These are phyloP conservation scores for Plectosphaerella plurivora DNA, from an alignment of 2,329 filamentous ascomycete genomes.

Conservation along the genomic window DNA sequence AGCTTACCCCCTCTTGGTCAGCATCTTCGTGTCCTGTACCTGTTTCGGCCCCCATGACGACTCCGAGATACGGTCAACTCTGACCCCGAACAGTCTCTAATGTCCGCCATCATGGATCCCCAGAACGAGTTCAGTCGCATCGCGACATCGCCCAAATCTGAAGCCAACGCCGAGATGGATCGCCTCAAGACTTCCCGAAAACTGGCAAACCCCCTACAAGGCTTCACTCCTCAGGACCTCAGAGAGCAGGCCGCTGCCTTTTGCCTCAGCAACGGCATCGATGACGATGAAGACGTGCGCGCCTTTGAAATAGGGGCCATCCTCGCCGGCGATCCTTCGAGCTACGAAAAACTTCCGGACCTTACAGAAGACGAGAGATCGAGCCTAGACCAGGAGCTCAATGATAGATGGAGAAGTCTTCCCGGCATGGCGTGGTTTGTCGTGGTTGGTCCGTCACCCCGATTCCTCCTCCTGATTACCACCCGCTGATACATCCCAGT, in stretches of 20 bases:
- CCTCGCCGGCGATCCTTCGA: conserved; percentile 47
- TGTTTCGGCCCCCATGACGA: no score
- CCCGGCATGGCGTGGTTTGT: conserved; percentile 61
- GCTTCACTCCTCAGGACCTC: conserved; percentile 40
- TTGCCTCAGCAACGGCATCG: conserved; percentile 49
- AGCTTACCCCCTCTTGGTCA: no score
- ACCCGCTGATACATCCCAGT: conserved; percentile 20
- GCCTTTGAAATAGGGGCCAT: conserved; percentile 57
- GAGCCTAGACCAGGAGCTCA: conserved; percentile 55
- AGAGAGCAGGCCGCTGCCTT: conserved; percentile 53
- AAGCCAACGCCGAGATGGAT: conserved; percentile 14
- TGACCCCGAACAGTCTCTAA: no score
- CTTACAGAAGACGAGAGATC: conserved; percentile 55
- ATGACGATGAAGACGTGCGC: conserved; percentile 49
- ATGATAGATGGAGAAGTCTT: conserved; percentile 54
- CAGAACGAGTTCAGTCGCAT: no score
- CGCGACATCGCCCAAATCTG: no score
- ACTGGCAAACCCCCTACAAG: conserved; percentile 36
- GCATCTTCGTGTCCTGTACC: no score
- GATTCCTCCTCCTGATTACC: neutral
- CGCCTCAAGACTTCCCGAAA: conserved; percentile 29
- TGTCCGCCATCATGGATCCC: no score
- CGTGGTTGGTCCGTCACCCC: conserved; percentile 41
- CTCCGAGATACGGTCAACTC: no score
- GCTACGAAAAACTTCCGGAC: conserved; percentile 43